Evolutionary conservation across 345 rosid species (phyloP).

Genomic region (Corchorus olitorius): DNA sequence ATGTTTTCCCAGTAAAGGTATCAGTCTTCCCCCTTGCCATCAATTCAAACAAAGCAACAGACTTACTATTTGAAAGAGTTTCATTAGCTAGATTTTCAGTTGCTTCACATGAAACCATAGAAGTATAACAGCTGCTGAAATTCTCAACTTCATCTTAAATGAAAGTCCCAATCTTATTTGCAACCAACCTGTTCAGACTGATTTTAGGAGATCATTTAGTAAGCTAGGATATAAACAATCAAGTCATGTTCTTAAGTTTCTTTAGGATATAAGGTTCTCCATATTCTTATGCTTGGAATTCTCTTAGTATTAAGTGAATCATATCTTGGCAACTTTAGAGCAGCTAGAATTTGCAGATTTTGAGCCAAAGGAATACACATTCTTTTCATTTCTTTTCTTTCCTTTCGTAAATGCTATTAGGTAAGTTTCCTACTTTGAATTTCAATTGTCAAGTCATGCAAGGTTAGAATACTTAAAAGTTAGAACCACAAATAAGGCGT

Average conservation of each 20-base stretch:
- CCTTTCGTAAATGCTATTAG: not conserved
- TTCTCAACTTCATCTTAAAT: not conserved
- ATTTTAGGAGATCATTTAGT: not conserved
- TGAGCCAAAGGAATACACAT: not conserved
- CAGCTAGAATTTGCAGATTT: too few species aligned
- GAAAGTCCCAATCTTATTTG: not conserved
- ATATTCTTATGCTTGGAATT: too few species aligned
- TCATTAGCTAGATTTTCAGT: not conserved
- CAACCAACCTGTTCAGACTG: not conserved
- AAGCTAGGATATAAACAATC: too few species aligned
- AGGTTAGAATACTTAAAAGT: not conserved
- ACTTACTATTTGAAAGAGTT: not conserved
- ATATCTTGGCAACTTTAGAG: too few species aligned
- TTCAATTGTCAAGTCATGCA: not conserved
- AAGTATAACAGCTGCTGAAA: not conserved
- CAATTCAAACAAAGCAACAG: not conserved
- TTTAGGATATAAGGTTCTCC: too few species aligned
- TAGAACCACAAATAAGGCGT: not conserved
- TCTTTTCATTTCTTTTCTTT: not conserved
- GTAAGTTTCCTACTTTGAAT: not conserved
- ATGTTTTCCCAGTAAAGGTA: not conserved
- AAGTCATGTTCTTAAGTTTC: too few species aligned
- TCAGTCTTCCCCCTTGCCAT: not conserved
- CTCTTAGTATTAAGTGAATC: too few species aligned
- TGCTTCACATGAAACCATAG: not conserved